Percentiles rank a stretch among this genome's conserved stretches.
Evolutionary conservation across 2,329 filamentous ascomycete species (phyloP).

Genomic region (Monilinia aucupariae): DNA sequence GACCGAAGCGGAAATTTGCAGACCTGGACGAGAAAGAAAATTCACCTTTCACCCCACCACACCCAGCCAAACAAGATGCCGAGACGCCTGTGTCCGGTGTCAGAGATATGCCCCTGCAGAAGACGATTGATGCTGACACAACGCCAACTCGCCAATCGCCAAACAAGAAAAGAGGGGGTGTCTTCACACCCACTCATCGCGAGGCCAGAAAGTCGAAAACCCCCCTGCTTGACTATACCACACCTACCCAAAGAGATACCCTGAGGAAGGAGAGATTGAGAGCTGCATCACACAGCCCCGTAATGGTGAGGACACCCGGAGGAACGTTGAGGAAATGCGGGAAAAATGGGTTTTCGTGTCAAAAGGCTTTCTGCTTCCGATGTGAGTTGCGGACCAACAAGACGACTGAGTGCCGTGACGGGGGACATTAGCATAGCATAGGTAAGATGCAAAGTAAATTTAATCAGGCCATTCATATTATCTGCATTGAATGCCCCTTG

Average conservation of each 20-base stretch:
- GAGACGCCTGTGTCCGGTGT: background rate
- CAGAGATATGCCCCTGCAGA: background rate
- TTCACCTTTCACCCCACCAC: background rate
- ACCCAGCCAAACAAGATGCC: background rate
- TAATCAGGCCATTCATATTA: no score
- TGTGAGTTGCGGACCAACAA: slow-evolving; percentile 36
- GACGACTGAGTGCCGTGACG: background rate
- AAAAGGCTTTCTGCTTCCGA: slow-evolving; percentile 54
- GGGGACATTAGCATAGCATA: background rate
- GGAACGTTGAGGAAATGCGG: slow-evolving; percentile 50
- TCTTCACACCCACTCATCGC: slow-evolving; percentile 8
- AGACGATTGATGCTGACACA: background rate
- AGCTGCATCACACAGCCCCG: slow-evolving; percentile 17
- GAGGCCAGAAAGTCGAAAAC: slow-evolving; percentile 18
- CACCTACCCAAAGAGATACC: slow-evolving; percentile 21
- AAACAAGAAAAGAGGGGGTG: background rate
- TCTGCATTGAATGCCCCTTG: no score
- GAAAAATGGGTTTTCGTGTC: slow-evolving; percentile 50
- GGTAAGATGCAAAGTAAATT: background rate
- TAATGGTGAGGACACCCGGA: slow-evolving; percentile 43
- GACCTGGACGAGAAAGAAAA: slow-evolving; percentile 13
- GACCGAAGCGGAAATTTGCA: slow-evolving; percentile 5
- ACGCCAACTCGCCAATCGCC: background rate
- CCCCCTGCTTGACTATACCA: slow-evolving; percentile 27
- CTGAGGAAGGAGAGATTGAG: slow-evolving; percentile 11